These are phyloP conservation scores for Phytophthora hibernalis DNA, from an alignment of 352 stramenopile species.

Conservation along the genomic window DNA sequence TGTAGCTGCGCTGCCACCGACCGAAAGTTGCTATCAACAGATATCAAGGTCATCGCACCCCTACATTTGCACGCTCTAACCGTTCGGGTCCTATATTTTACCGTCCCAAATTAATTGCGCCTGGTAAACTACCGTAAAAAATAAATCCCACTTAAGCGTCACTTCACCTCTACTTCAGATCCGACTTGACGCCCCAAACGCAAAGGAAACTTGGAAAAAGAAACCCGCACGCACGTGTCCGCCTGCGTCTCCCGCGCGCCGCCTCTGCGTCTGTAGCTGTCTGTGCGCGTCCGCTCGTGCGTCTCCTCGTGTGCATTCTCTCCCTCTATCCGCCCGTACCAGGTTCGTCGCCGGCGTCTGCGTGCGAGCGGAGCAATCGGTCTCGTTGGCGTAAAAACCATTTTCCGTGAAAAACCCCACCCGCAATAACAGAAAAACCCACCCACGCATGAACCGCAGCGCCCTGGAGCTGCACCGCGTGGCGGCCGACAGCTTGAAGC, in stretches of 20 bases:
- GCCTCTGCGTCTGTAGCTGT: slow-evolving; percentile 15
- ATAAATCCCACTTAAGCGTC: too few relatives aligned
- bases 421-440: background rate
- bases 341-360: background rate
- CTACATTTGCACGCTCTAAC: too few relatives aligned
- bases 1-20: background rate
- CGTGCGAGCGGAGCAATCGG: background rate
- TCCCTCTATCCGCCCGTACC: slow-evolving; percentile 14
- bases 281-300: background rate
- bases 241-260: background rate
- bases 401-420: background rate
- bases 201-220: too few relatives aligned
- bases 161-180: too few relatives aligned
- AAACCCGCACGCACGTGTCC: background rate
- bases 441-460: slow-evolving; percentile 28
- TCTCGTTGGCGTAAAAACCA: background rate
- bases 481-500: slow-evolving; percentile 17
- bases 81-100: too few relatives aligned
- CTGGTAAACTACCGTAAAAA: too few relatives aligned
- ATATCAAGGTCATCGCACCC: too few relatives aligned
- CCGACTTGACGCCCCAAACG: too few relatives aligned
- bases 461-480: slow-evolving; percentile 24
- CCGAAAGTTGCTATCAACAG: too few relatives aligned
- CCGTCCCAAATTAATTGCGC: too few relatives aligned
- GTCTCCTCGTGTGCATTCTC: slow-evolving; percentile 5